Evolutionary conservation across 805 yeast genomes (phyloP), one percentile per base, ranked within the genome.

Genomic region (Hanseniaspora lindneri): DNA sequence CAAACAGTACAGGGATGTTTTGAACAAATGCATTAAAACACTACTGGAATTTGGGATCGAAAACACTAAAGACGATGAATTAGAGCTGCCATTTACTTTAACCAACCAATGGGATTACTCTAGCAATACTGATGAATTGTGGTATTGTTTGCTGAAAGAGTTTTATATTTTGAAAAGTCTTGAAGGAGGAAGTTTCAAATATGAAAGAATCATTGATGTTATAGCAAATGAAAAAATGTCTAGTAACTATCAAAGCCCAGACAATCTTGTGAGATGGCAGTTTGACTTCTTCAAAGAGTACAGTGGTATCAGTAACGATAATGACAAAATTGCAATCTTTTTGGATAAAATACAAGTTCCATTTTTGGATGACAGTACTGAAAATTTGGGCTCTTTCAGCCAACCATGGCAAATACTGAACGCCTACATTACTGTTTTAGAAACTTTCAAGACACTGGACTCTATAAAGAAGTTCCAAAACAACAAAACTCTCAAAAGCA

Each of bases 11-110:
- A 53, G 54, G 8, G 50, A 44, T 3, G 52, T 56, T 10, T 40
- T 58, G 11, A 48, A 53, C 17, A 51, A 39, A 4, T 36, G 56
- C 27, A 56, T 54, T n/a, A 41, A 27, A 19, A 57, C 66, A 13
- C 51, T 65, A 37, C 49, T 67, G 25, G 66, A 63, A 41, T 55
- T 66, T 29, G 51, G 69, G 30, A 66, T 65, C 54, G 55, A 57
- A 36, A 54, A 61, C 9, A 62, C 72, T 50, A 54, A 69, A 24
- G 53, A 57, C 10, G 63, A 63, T 21, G 54, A 57, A 5, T 42
- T 49, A 5, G 40, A 44, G 2, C 29, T 47, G 3, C 53, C 56
- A 16, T 54, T 52, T 27, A 30, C 42, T 16, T 44, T 54, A 6
- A 50, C 52, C 52, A 30, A 23, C 25, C 21, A 27, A 36, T 44